Evolutionary conservation across 768 basidiomycete genomes (phyloP).

Genomic region (Russula earlei): DNA sequence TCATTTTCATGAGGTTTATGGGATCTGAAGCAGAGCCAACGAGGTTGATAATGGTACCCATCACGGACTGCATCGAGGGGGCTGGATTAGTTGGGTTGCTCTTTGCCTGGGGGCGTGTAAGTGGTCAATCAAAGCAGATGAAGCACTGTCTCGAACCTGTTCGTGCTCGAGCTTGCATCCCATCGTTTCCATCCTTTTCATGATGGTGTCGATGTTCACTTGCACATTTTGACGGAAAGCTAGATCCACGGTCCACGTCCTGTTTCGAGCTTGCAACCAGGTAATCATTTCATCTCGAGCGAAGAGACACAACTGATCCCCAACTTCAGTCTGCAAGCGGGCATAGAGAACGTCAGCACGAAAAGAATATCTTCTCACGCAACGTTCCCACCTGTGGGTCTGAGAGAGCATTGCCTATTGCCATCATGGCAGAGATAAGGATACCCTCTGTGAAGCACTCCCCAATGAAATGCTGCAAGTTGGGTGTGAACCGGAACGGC

Average conservation of each 20-base stretch:
- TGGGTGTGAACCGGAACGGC: constrained; percentile 95
- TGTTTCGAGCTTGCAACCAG: constrained; percentile 54
- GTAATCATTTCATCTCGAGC: constrained; percentile 85
- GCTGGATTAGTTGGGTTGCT: constrained; percentile 28
- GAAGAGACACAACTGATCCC: constrained; percentile 85
- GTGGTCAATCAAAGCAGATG: not conserved
- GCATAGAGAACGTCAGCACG: constrained; percentile 2
- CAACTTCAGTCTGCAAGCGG: constrained; percentile 67
- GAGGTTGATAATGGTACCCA: constrained; percentile 74
- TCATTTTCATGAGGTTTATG: constrained; percentile 74
- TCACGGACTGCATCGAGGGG: constrained; percentile 42
- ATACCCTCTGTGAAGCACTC: constrained; percentile 85
- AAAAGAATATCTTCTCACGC: not conserved
- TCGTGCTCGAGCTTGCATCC: constrained; percentile 84
- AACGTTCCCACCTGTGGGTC: constrained; percentile 65
- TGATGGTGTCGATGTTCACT: constrained; percentile 55
- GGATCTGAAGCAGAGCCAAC: constrained; percentile 85
- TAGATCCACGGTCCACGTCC: constrained; percentile 48
- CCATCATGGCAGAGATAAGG: constrained; percentile 77
- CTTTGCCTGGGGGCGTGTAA: constrained; percentile 23
- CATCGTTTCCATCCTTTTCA: constrained; percentile 74
- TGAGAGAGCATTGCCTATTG: constrained; percentile 82
- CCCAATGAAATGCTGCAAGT: constrained; percentile 89
- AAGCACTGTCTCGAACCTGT: constrained; percentile 38
- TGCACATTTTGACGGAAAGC: constrained; percentile 49